A percentile compares a stretch with the other conserved stretches of the same genome.
phyloP scores from a whole-genome alignment of 2,329 filamentous ascomycete species.

The Colletotrichum musae region DNA sequence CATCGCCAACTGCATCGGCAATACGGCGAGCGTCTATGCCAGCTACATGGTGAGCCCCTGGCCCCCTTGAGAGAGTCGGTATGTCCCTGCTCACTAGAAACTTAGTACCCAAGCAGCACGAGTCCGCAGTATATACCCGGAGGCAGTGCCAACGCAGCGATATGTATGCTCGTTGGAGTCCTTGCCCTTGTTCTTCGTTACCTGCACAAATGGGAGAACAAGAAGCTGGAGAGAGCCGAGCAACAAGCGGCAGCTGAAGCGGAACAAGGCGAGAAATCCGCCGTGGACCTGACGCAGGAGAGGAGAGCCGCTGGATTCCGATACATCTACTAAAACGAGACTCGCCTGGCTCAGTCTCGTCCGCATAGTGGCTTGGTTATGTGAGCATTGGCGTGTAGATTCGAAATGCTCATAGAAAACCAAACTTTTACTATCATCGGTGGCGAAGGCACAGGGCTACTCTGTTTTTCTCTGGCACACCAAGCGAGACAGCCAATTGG shows the following conservation, averaged over 20 bases:
- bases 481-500: slow-evolving; percentile 5
- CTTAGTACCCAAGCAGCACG: slow-evolving; percentile 56
- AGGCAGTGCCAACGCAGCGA: slow-evolving; percentile 72
- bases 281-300: slow-evolving; percentile 25
- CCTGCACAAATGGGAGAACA: slow-evolving; percentile 73
- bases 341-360: neutral
- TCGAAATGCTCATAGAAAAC: neutral
- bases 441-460: neutral
- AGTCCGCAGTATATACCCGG: slow-evolving; percentile 64
- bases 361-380: neutral
- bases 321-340: slow-evolving; percentile 47
- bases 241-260: slow-evolving; percentile 44
- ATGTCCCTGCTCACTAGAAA: slow-evolving; percentile 46
- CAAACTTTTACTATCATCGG: too few relatives aligned
- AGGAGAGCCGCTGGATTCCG: slow-evolving; percentile 48
- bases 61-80: neutral
- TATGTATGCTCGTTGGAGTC: slow-evolving; percentile 72
- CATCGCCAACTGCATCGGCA: slow-evolving; percentile 73
- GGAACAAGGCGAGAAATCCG: slow-evolving; percentile 33
- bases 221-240: slow-evolving; percentile 66
- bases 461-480: neutral
- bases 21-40: slow-evolving; percentile 64
- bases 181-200: slow-evolving; percentile 68
- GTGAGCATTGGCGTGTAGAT: neutral
- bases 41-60: slow-evolving; percentile 8